Base-by-base conservation (phyloP, 139 green algal species). In the Chlorella sp. region DNA sequence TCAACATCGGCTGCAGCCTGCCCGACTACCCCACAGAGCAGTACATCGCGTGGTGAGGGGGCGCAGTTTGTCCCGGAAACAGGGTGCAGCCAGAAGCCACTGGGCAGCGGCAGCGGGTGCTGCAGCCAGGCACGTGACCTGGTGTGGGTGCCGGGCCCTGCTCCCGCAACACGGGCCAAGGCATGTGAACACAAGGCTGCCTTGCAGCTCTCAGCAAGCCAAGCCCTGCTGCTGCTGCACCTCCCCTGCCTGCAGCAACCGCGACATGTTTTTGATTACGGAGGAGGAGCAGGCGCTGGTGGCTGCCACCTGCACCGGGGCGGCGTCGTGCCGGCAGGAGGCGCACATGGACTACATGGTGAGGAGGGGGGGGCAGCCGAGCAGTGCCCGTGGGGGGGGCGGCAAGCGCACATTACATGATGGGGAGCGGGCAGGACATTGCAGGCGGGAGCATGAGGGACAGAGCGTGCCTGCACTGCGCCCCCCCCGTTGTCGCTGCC, bases 1-100 rank as follows among this genome's bases (percentile, higher is more conserved):
- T 95, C 26, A 90, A 90, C 68, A 57, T 95, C 0, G 91, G 92
- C 7, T 95, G 93, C 87, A 68, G 77, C 81, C 90, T 91, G 34
- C 36, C 83, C 0, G 91, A 91, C 57, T 92, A 84, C 76, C 92
- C 93, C 21, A 94, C 93, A 0, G 39, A 85, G 40, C 86, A 93
- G 26, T 93, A 90, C 76, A 93, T 95, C 48, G 40, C 84, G 15
- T 92, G 85, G 79, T 79, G 93, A 40, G 83, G 5, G 28, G 80
- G 42, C 28, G 48, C 48, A 30, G 80, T 14, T 2, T 2, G 37
- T 11, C 36, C 15, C 15, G 9, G 77, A 1, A 19, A 39, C 39
- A 22, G 19, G 39, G 39, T 22, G 21, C 39, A 22, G 22, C 21
- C 30, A 64, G 77, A 1, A 12, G 0, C 1, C 9, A 15, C 22